Evolutionary conservation across 768 basidiomycete genomes (phyloP).

Genomic region (Pulveroboletus sp.): DNA sequence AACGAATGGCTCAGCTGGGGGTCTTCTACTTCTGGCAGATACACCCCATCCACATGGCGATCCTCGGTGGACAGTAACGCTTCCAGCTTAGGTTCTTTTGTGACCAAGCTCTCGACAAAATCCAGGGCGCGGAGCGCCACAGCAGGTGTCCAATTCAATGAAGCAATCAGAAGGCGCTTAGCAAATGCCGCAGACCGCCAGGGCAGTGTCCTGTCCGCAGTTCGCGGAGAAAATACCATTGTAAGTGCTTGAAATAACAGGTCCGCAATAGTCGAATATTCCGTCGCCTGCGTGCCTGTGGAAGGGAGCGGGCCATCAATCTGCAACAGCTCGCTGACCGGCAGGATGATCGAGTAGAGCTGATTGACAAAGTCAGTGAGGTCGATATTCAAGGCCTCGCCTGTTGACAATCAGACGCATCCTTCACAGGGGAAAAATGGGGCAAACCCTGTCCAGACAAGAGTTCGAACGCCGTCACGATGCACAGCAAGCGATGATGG

Average conservation of each 20-base stretch:
- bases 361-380: constrained; percentile 81
- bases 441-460: constrained; percentile 86
- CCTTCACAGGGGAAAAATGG: constrained; percentile 6
- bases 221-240: constrained; percentile 75
- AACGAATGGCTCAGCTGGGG: constrained; percentile 81
- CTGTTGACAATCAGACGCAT: constrained; percentile 34
- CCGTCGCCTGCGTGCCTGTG: constrained; percentile 24
- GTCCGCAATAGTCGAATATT: constrained; percentile 45
- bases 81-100: constrained; percentile 75
- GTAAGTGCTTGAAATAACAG: constrained; percentile 84
- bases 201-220: constrained; percentile 51
- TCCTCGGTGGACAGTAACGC: constrained; percentile 86
- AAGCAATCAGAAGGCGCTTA: constrained; percentile 81
- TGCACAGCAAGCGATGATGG: constrained; percentile 70
- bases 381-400: constrained; percentile 97
- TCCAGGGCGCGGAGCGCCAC: constrained; percentile 64
- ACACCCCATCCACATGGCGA: constrained; percentile 76
- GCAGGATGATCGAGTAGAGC: constrained; percentile 78
- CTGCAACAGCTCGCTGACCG: constrained; percentile 61
- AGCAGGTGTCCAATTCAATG: constrained; percentile 74
- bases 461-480: constrained; percentile 96
- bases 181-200: constrained; percentile 87
- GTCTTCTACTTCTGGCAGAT: constrained; percentile 82
- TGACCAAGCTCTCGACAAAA: constrained; percentile 68
- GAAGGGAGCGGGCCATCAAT: constrained; percentile 49